Evolutionary conservation across 495 filamentous ascomycete species (phyloP).

Genomic region (Pseudomonodictys pantanalensis): DNA sequence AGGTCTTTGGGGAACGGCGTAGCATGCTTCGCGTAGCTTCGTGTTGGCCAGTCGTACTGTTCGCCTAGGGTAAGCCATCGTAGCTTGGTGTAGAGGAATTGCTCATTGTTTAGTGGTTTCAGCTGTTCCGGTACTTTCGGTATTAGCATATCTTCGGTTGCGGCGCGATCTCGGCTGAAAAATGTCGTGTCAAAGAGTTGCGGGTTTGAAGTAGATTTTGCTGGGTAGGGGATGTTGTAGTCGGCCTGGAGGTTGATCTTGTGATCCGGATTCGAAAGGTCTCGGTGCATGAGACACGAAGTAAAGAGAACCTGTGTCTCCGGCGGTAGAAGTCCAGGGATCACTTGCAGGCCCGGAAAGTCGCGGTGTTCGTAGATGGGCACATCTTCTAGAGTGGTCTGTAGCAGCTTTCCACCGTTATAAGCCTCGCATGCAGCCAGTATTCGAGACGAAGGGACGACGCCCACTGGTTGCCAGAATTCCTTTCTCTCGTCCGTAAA

Average conservation of each 20-base stretch:
- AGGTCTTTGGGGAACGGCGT: slow-evolving; percentile 28
- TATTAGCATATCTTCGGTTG: slow-evolving; percentile 9
- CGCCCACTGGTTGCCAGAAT: slow-evolving; percentile 6
- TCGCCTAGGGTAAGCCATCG: slow-evolving; percentile 33
- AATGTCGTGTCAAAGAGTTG: slow-evolving; percentile 22
- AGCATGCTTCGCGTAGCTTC: slow-evolving; percentile 24
- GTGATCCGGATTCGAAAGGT: slow-evolving; percentile 19
- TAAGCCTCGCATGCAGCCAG: slow-evolving; percentile 17
- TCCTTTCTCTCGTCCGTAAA: slow-evolving; percentile 22
- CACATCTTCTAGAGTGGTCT: neutral
- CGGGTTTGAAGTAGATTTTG: slow-evolving; percentile 1
- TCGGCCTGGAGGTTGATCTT: slow-evolving; percentile 31
- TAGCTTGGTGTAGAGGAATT: slow-evolving; percentile 30
- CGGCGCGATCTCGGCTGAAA: slow-evolving; percentile 16
- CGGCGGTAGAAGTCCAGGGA: slow-evolving; percentile 25
- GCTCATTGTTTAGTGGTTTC: slow-evolving; percentile 26
- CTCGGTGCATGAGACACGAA: slow-evolving; percentile 27
- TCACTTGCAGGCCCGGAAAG: slow-evolving; percentile 25
- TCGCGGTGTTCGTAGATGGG: slow-evolving; percentile 12
- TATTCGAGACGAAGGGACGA: slow-evolving; percentile 10
- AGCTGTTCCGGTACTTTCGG: slow-evolving; percentile 18
- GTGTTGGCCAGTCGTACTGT: slow-evolving; percentile 32
- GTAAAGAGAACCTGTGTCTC: slow-evolving; percentile 28
- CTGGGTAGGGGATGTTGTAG: slow-evolving; percentile 27
- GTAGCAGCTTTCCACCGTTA: neutral